Evolutionary conservation across 805 yeast species (phyloP), one percentile per base, ranked within the genome.

Genomic region (Starmerella roubikii): DNA sequence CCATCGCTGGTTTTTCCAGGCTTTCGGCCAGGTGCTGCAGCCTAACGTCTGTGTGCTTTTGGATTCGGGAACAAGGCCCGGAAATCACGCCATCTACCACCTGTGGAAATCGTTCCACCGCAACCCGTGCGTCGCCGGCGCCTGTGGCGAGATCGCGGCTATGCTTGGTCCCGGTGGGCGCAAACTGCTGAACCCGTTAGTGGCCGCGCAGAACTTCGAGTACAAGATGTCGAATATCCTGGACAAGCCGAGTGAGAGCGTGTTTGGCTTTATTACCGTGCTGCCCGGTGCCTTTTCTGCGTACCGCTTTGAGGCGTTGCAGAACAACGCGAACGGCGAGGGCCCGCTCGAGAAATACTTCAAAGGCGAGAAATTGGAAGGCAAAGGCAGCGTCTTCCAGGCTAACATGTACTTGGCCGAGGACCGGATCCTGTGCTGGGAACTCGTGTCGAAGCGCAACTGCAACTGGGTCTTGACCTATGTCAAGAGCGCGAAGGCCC

Each of bases 211-310:
- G 58, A 88, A 88, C 59, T 88, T 91, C 58, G 98, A 88, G 57
- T 91, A 91, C 59, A 91, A 91, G 59, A 86, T 85, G 66, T 84
- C 95, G 4, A 91, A 88, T 57, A 83, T 88, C 45, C 66, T 88
- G 43, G 97, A 91, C 63, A 88, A 91, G 59, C 96, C 98, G 0
- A 79, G 85, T 69, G 98, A 88, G 58, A 78, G 93, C 3, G 81
- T 78, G 2, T 88, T 91, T 61, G 98, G 98, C 0, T 88, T 84
- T 55, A 86, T 88, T 49, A 72, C 93, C 0, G 97, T 91, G 41
- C 67, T 91, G 38, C 97, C 97, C 0, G 97, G 97, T 53, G 97
- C 97, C 0, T 86, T 91, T 52, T 81, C 94, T 13, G 98, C 97
- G 0, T 88, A 91, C 57, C 66, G 97, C 44, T 86, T 76, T 53